Evolutionary conservation across 352 stramenopile genomes (phyloP), one percentile per base, ranked within the genome.

Genomic region (Phytophthora hibernalis): DNA sequence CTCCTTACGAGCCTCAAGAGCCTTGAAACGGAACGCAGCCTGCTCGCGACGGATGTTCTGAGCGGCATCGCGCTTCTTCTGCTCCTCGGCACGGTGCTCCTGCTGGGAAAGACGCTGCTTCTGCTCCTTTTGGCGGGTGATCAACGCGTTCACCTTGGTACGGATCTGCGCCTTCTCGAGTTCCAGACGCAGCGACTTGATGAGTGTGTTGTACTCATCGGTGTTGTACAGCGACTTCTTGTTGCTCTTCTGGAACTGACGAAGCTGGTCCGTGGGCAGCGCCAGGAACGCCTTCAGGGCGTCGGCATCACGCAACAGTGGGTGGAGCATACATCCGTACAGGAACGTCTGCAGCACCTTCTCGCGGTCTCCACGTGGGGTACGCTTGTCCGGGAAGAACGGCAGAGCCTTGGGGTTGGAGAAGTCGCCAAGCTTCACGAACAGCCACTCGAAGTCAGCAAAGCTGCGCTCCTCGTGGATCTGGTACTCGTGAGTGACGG

Each of bases 131-230:
- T 92, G 79, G 38, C 87, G 87, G 37, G 73, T 64, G 8, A 74
- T 75, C 1, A 96, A 72, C 28, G 72, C 83, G 28, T 92, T 89
- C 16, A 94, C 73, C 74, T 93, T 96, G 57, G 69, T 74, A 16
- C 86, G 85, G 55, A 96, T 88, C 74, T 96, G 87, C 0, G 85
- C 85, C 67, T 94, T 92, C 77, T 96, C 85, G 18, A 96, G 77
- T 71, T 96, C 86, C 28, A 96, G 76, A 49, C 85, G 87, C 40
- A 96, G 64, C 40, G 83, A 80, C 51, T 89, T 90, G 54, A 93
- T 80, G 15, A 96, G 28, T n/a, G 72, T 72, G 54, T 79, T 88
- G 81, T 92, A 96, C 77, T 93, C 86, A 53, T 91, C 82, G 8
- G 73, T 87, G 52, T 91, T 79, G 69, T 93, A 93, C 50, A 94